Evolutionary conservation across 768 basidiomycete genomes (phyloP).

Genomic region (Pulveroboletus sp.): DNA sequence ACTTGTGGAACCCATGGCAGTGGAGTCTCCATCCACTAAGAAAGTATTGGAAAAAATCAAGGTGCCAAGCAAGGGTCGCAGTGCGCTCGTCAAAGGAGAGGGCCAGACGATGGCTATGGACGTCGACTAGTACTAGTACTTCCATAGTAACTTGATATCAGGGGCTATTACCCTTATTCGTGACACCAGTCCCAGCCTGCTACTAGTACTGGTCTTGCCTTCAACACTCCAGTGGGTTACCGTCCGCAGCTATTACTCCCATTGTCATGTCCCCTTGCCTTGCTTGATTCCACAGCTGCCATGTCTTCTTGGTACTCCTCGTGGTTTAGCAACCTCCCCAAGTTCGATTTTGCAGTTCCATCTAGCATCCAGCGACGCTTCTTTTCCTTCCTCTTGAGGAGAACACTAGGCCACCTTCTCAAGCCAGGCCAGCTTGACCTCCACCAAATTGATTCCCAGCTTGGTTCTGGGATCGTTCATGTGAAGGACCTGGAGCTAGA

Average conservation of each 20-base stretch:
- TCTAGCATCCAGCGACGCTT: slow-evolving; percentile 82
- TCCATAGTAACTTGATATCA: neutral
- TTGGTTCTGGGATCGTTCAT: slow-evolving; percentile 88
- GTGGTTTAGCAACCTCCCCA: slow-evolving; percentile 51
- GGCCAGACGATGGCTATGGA: slow-evolving; percentile 93
- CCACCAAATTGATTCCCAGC: slow-evolving; percentile 86
- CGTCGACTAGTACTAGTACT: slow-evolving; percentile 49
- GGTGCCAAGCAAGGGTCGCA: slow-evolving; percentile 57
- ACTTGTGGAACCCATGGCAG: slow-evolving; percentile 61
- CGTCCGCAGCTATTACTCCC: neutral
- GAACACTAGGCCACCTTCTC: slow-evolving; percentile 79
- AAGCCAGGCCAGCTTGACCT: slow-evolving; percentile 88
- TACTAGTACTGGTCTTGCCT: too few relatives aligned
- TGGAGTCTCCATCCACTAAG: slow-evolving; percentile 41
- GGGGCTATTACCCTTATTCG: slow-evolving; percentile 22
- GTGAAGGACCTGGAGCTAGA: slow-evolving; percentile 82
- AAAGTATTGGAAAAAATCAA: slow-evolving; percentile 78
- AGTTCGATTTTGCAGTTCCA: slow-evolving; percentile 64
- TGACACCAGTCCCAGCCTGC: slow-evolving; percentile 1
- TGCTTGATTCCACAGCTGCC: slow-evolving; percentile 13
- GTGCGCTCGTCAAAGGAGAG: slow-evolving; percentile 77
- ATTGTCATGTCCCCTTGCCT: slow-evolving; percentile 14
- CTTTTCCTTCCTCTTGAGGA: slow-evolving; percentile 84
- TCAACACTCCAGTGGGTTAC: slow-evolving; percentile 1
- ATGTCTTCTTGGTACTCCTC: slow-evolving; percentile 63